Percentiles rank a stretch among this genome's conserved stretches.
Evolutionary conservation across 1,284 basidiomycete genomes (phyloP).

Genomic region (Marasmius tenuissimus): DNA sequence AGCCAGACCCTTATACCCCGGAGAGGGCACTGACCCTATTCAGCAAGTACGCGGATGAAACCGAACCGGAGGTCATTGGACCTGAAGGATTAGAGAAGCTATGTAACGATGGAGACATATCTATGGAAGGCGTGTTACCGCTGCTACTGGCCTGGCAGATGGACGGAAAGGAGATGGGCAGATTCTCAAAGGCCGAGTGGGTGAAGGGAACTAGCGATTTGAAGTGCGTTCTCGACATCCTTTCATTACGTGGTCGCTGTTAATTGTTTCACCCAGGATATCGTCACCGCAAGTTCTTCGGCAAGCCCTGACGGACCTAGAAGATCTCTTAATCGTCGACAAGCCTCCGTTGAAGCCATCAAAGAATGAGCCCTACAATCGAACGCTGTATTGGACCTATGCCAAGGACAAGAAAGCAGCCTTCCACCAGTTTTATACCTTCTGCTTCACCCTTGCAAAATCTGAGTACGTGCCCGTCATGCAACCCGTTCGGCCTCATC

Average conservation of each 20-base stretch:
- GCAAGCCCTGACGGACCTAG: conserved; percentile 55
- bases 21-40: conserved; percentile 58
- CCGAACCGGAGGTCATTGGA: conserved; percentile 57
- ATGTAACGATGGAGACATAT: conserved; percentile 62
- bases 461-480: conserved; percentile 47
- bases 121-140: conserved; percentile 69
- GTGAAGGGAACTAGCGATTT: conserved; percentile 52
- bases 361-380: conserved; percentile 52
- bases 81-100: conserved; percentile 67
- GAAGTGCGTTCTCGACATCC: conserved; percentile 43
- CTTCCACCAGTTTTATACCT: conserved; percentile 65
- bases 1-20: conserved; percentile 47
- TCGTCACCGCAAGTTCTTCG: conserved; percentile 53
- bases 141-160: conserved; percentile 75
- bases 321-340: conserved; percentile 56
- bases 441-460: conserved; percentile 70
- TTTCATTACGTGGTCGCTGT: not conserved
- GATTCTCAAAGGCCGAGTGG: conserved; percentile 68
- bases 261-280: conserved; percentile 40
- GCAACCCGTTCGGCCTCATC: not conserved
- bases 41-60: conserved; percentile 58
- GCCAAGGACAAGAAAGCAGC: conserved; percentile 47
- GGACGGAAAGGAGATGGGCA: conserved; percentile 66
- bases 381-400: conserved; percentile 49
- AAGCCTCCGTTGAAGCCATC: conserved; percentile 35